Conservation (phyloP, 1,284 basidiomycete species). For the Marasmius fiardii region DNA sequence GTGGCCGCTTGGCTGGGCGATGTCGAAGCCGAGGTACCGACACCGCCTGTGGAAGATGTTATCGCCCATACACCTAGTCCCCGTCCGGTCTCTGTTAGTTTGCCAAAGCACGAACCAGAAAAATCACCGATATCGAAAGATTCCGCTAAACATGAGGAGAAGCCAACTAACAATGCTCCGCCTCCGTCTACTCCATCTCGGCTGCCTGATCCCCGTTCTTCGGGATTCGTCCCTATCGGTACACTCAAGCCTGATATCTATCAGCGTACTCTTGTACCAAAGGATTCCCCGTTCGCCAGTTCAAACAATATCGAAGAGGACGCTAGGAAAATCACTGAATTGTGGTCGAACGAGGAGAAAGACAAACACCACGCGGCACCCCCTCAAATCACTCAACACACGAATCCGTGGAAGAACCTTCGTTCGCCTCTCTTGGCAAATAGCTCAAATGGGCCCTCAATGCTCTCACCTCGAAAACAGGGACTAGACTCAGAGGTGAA, state of each 20-base stretch:
- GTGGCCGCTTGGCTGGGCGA: slow-evolving; percentile 66
- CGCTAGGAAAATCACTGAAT: slow-evolving; percentile 31
- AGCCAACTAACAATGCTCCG: slow-evolving; percentile 13
- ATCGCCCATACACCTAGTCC: slow-evolving; percentile 11
- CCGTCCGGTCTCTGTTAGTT: slow-evolving; percentile 11
- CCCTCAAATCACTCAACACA: slow-evolving; percentile 1
- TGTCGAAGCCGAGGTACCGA: slow-evolving; percentile 44
- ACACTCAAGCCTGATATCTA: slow-evolving; percentile 41
- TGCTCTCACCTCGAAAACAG: slow-evolving; percentile 29
- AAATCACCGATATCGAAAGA: not conserved
- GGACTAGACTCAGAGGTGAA: slow-evolving; percentile 46
- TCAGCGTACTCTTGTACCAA: slow-evolving; percentile 21
- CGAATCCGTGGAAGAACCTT: slow-evolving; percentile 17
- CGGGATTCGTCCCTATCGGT: slow-evolving; percentile 66
- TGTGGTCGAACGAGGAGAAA: slow-evolving; percentile 27
- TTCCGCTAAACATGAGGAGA: not conserved
- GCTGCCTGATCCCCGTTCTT: slow-evolving; percentile 63
- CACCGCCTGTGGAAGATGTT: slow-evolving; percentile 37
- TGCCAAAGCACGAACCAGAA: not conserved
- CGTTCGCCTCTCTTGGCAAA: slow-evolving; percentile 11
- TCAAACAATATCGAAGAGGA: slow-evolving; percentile 27
- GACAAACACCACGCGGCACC: slow-evolving; percentile 15
- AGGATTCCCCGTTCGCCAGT: slow-evolving; percentile 12
- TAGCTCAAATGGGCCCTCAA: slow-evolving; percentile 19
- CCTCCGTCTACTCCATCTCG: slow-evolving; percentile 24